Conservation (phyloP, 169 alveolate genomes). For the Eimeria zaria region DNA sequence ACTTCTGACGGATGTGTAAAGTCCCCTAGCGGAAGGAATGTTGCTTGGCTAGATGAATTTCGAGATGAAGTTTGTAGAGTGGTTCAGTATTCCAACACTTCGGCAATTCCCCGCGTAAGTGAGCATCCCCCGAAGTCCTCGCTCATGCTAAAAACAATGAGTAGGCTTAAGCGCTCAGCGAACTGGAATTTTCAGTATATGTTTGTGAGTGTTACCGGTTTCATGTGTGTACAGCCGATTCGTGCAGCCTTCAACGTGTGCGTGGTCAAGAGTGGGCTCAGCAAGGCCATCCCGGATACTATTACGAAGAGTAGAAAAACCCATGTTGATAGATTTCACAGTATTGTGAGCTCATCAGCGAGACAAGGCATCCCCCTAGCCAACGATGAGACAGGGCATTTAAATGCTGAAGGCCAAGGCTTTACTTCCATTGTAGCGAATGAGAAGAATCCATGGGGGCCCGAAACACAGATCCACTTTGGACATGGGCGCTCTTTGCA, state of each 20-base stretch:
- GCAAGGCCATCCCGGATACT: constrained; percentile 57
- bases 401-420: constrained; percentile 2
- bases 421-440: neutral
- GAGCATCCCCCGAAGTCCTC: neutral
- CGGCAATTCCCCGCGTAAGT: constrained; percentile 72
- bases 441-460: neutral
- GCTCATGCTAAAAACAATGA: neutral
- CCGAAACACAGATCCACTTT: neutral
- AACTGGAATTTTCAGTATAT: neutral
- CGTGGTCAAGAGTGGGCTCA: constrained; percentile 74
- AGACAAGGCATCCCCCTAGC: neutral
- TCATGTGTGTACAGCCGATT: constrained; percentile 13
- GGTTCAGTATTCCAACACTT: constrained; percentile 24
- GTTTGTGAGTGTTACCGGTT: neutral
- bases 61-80: constrained; percentile 42
- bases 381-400: too few relatives aligned
- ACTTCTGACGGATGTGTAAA: constrained; percentile 10
- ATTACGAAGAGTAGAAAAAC: constrained; percentile 3
- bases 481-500: constrained; percentile 12
- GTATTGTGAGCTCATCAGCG: neutral
- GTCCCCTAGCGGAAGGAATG: neutral
- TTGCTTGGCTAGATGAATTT: constrained; percentile 50
- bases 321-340: neutral
- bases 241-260: constrained; percentile 72
- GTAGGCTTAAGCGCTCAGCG: neutral